phyloP scores from a whole-genome alignment of 2,329 filamentous ascomycete species.

The Diaporthe vexans region DNA sequence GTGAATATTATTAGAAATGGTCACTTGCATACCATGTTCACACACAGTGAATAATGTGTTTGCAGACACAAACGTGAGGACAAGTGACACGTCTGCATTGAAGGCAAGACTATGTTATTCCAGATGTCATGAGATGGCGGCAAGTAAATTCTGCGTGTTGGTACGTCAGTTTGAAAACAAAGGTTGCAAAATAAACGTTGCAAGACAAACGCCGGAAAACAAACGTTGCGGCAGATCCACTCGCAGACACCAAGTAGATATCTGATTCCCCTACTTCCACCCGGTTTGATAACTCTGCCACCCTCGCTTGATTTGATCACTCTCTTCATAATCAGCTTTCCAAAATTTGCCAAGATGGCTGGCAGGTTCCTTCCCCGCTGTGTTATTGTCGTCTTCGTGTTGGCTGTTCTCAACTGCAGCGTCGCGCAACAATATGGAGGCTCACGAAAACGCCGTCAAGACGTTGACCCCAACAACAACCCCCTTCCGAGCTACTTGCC shows the following conservation, averaged over 20 bases:
- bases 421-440: slow-evolving; percentile 17
- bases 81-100: slow-evolving; percentile 1
- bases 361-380: background rate
- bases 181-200: too few relatives aligned
- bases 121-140: background rate
- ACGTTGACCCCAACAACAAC: slow-evolving; percentile 34
- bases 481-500: slow-evolving; percentile 48
- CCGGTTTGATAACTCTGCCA: background rate
- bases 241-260: too few relatives aligned
- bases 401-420: background rate
- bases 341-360: slow-evolving; percentile 14
- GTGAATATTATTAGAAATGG: background rate
- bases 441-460: background rate
- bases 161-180: too few relatives aligned
- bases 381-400: background rate
- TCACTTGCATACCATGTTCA: background rate
- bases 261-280: too few relatives aligned
- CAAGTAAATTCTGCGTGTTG: background rate
- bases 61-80: background rate
- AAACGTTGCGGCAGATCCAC: too few relatives aligned
- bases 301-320: background rate
- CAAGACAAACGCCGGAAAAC: too few relatives aligned
- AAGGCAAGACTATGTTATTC: background rate
- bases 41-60: background rate
- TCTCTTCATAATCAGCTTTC: background rate